These are phyloP conservation scores for Gracilaria domingensis DNA, from an alignment of 23 red algal genomes.

Conservation along the genomic window DNA sequence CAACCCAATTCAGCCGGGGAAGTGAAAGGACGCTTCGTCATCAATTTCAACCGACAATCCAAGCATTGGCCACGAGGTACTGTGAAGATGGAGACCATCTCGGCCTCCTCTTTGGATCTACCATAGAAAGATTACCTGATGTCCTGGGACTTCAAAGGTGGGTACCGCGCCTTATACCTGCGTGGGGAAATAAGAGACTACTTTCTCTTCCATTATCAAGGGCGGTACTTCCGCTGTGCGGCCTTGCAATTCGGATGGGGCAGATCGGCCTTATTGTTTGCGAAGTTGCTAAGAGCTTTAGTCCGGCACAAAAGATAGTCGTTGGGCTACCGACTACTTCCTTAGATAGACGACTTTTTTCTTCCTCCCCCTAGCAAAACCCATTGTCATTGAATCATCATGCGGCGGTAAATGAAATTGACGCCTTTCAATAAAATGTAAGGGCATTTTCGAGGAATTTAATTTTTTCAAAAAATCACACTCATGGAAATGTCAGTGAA, in stretches of 20 bases:
- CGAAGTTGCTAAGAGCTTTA: constrained; percentile 28
- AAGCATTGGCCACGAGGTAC: background rate
- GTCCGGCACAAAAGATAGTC: background rate
- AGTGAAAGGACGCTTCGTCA: background rate
- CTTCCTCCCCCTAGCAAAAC: no score
- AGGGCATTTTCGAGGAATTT: no score
- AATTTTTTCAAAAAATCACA: no score
- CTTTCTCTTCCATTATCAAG: background rate
- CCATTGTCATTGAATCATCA: no score
- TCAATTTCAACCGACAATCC: background rate
- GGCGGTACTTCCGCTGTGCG: constrained; percentile 32
- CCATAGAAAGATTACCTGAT: constrained; percentile 2
- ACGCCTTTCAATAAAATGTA: no score
- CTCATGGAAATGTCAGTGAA: no score
- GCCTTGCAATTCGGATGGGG: constrained; percentile 30
- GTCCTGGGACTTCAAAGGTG: constrained; percentile 2
- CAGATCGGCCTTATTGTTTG: background rate
- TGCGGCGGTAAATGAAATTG: no score
- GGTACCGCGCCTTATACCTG: constrained; percentile 19
- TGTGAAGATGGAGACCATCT: constrained; percentile 21
- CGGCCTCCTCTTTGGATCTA: background rate
- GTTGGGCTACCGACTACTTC: background rate
- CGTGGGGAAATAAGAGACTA: background rate
- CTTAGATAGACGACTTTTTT: constrained; percentile 55
- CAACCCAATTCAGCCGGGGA: background rate